Conservation (phyloP, 805 yeast species). For the Komagataella pastoris region DNA sequence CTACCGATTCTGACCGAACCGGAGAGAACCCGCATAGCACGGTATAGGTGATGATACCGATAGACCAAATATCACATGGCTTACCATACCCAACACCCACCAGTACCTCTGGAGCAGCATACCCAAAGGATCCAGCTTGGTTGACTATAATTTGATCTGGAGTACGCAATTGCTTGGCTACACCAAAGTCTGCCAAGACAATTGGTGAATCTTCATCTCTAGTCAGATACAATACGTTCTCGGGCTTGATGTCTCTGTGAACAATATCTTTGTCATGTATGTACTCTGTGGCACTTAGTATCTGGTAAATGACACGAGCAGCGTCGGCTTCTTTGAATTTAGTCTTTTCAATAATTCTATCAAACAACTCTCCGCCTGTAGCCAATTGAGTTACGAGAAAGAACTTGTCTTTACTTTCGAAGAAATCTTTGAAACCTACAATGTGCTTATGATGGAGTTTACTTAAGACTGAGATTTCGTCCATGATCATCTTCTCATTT, state of each 20-base stretch:
- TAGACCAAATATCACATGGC: conserved; percentile 92
- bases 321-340: conserved; percentile 87
- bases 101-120: conserved; percentile 93
- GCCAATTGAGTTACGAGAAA: conserved; percentile 92
- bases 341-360: conserved; percentile 69
- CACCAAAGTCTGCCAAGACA: conserved; percentile 93
- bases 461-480: conserved; percentile 62
- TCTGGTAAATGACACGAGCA: conserved; percentile 55
- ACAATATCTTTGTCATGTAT: conserved; percentile 70
- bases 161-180: conserved; percentile 61
- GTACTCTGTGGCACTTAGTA: conserved; percentile 67
- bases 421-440: conserved; percentile 86
- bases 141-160: conserved; percentile 49
- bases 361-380: conserved; percentile 92
- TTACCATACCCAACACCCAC: conserved; percentile 67
- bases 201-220: conserved; percentile 50
- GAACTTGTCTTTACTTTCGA: conserved; percentile 84
- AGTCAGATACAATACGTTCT: conserved; percentile 69
- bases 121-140: conserved; percentile 64
- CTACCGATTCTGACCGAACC: conserved; percentile 71
- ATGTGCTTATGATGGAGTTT: conserved; percentile 72
- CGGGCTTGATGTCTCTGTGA: conserved; percentile 92
- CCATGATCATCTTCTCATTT: conserved; percentile 52
- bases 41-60: conserved; percentile 89
- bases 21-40: conserved; percentile 88